Evolutionary conservation across 2,329 filamentous ascomycete species (phyloP), one percentile per base, ranked within the genome.

Genomic region (Fusarium mangiferae): DNA sequence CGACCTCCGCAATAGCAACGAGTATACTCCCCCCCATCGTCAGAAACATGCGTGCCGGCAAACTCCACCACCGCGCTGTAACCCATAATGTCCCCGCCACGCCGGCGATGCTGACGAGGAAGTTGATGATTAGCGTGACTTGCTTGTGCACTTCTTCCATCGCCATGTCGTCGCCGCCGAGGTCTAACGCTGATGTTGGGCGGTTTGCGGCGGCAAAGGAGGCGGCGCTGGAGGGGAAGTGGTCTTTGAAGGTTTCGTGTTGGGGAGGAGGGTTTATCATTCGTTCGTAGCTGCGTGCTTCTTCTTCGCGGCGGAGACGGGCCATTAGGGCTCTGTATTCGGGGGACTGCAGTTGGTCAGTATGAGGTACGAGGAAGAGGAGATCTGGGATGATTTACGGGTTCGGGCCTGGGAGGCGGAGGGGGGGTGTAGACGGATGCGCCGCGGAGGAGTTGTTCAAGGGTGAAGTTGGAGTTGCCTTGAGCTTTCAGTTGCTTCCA

Each of bases 241-340:
- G 87, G 70, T 90, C 87, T 36, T 86, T 82, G 77, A 93, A 91
- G 24, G 88, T 87, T 73, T 93, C 90, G 70, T 85, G 80, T 3
- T 84, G 81, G 2, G 87, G 82, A 5, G 85, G 83, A 4, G 91
- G 90, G 71, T 92, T 91, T 57, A 92, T 84, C 91, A 98, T 94
- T 79, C 92, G 90, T 75, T 94, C 89, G 85, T 98, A 99, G 59
- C 90, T 88, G 70, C 92, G 90, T 74, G 91, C 89, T 85, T 98
- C 95, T 84, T 96, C 93, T 78, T 96, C 91, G 68, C 89, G 90
- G 72, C 94, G 94, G 26, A 99, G 90, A 22, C 92, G 91, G 30
- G 91, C 91, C 94, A 98, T 98, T 4, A 98, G 86, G 12, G 92
- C 92, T 81, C 94, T 93, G 84, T 96, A 98, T 83, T 97, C 93